Evolutionary conservation across 129 eudicot genomes (phyloP), one percentile per base, ranked within the genome.

Genomic region (Centrapalus pauciflorus): DNA sequence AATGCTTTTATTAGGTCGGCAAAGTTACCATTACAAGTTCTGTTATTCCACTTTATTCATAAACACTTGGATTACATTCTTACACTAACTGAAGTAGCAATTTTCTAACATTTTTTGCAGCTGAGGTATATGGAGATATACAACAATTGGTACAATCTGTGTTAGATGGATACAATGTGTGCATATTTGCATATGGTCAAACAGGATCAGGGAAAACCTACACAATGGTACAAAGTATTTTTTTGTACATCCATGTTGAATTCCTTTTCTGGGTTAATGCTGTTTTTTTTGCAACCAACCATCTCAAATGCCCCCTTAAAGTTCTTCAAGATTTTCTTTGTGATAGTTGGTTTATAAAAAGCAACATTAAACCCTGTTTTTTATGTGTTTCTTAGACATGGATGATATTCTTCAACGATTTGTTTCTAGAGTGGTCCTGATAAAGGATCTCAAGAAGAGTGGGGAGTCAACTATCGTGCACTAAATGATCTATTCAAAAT

Each of bases 161-260:
- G 61, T 67, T 90, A 20, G 95, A 90, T 84, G 97, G 97, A 30
- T 90, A 84, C 73, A 87, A 90, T 58, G 95, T 87, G 10, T 90
- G 97, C 48, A 90, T 90, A 61, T 90, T 90, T 79, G 97, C 97
- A 24, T 90, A 90, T 64, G 97, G 97, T 27, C 97, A 90, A 80
- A 90, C 97, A 25, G 97, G 97, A 65, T 84, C 97, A 0, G 97
- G 97, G 41, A 90, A 90, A 70, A 90, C 97, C 50, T 87, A 86
- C 81, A 90, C 97, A 24, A 90, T 90, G 97, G 97, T 90, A 90
- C 32, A 11, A 9, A 10, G 5, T 10, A 7, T 61, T 60, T 48
- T 76, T 68, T 7, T 29, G 11, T 11, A 14, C 10, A 10, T 43
- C 43, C 25, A 6, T 49, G 50, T 50, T 51, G 54, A 28, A n/a